Base-by-base conservation (phyloP, 2,329 filamentous ascomycete genomes). In the Botrytis fabae region DNA sequence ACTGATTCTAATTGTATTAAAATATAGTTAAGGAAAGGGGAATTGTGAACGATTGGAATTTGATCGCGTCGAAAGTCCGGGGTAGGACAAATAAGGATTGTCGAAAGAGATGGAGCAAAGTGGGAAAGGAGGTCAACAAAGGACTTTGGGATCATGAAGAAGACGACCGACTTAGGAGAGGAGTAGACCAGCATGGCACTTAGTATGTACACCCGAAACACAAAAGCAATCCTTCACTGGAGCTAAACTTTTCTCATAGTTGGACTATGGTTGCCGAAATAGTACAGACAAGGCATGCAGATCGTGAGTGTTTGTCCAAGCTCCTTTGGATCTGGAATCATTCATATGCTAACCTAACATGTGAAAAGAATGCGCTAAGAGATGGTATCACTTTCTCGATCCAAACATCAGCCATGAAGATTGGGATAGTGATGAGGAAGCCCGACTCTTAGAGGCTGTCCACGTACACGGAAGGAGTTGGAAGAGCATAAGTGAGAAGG, bases 401-500 rank as follows among this genome's bases (percentile, higher is more conserved):
- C 65, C 65, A 57, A 69, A 69, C 6, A 69, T 69, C 28, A 69
- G 65, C 44, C 65, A 69, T 57, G 48, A 69, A 12, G 65, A 69
- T 42, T 69, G 65, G 65, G 48, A 69, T 57, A 44, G 48, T 14
- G 65, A 69, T 25, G 65, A 69, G 38, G 65, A 69, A 69, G 65
- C 65, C n/a, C 48, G 65, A 69, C 65, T 69, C 28, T 42, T 69
- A 32, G 65, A 69, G 38, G 65, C 65, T 69, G 65, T 69, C n/a
- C 18, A 32, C 40, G 48, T 69, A 16, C 65, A 69, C 20, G 65
- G 65, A 69, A 69, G 65, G n/a, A 69, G 65, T 69, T 69, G 65
- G 65, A 69, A 57, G 48, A 69, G 65, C 65, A 69, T 69, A 69
- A 59, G 65, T 69, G 65, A 69, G 48, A 69, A 69, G n/a, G 48